These are phyloP conservation scores for Pilaira anomala DNA, from an alignment of 192 early-diverging fungal genomes.

Conservation along the genomic window DNA sequence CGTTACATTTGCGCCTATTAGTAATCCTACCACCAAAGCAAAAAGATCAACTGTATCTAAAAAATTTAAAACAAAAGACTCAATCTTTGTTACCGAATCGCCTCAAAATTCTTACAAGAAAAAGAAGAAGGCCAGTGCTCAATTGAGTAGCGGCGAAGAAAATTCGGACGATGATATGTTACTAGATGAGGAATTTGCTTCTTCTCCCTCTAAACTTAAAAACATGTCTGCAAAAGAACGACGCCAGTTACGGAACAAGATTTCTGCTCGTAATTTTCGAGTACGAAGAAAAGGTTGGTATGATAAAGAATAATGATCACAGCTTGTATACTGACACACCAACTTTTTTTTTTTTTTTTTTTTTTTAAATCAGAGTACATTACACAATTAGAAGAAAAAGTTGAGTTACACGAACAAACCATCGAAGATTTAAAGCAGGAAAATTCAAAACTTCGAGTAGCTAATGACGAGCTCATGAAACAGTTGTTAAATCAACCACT, in stretches of 20 bases:
- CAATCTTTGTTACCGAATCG: conserved; percentile 26
- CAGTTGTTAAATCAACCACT: conserved; percentile 4
- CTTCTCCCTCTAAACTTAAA: conserved; percentile 25
- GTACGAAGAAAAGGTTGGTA: conserved; percentile 61
- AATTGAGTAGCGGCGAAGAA: neutral
- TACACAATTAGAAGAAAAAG: conserved; percentile 22
- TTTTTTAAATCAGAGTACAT: conserved; percentile 13
- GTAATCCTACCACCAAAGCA: neutral
- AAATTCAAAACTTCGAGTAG: neutral
- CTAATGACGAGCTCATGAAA: conserved; percentile 7
- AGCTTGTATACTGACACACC: neutral
- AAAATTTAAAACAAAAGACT: neutral
- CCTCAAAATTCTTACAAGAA: conserved; percentile 17
- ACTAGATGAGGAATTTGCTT: neutral
- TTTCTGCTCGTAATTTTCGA: conserved; percentile 74
- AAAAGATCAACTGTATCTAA: neutral
- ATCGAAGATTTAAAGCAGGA: conserved; percentile 11
- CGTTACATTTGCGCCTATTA: neutral
- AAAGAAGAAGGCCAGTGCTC: neutral
- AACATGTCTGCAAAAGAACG: conserved; percentile 59
- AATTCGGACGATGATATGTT: conserved; percentile 9
- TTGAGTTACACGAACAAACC: conserved; percentile 5
- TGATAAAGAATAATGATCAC: neutral
- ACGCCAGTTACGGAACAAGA: conserved; percentile 71
- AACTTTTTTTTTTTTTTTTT: neutral